These are phyloP conservation scores for Spizellomyces sp. DNA, from an alignment of 192 early-diverging fungal species.

Conservation along the genomic window DNA sequence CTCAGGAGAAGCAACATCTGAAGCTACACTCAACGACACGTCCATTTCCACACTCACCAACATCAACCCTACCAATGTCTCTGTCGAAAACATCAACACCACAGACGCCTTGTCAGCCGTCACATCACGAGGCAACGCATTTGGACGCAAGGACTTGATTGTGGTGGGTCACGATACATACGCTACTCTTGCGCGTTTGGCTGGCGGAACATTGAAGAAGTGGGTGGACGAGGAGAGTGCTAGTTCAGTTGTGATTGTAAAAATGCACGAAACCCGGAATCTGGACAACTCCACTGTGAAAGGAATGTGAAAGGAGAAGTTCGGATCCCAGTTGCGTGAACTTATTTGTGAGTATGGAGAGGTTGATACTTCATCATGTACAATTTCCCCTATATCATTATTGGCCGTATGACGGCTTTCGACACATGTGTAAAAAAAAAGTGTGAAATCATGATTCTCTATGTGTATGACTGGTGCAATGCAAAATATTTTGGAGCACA, in stretches of 20 bases:
- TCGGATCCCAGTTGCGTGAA: no score
- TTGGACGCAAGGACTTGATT: conserved; percentile 51
- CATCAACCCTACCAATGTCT: conserved; percentile 18
- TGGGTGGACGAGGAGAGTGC: conserved; percentile 29
- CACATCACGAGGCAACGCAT: conserved; percentile 30
- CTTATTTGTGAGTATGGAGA: no score
- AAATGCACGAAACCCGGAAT: not conserved
- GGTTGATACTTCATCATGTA: no score
- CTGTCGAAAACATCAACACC: conserved; percentile 31
- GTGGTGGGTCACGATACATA: conserved; percentile 46
- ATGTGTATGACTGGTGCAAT: no score
- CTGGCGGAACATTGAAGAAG: conserved; percentile 4
- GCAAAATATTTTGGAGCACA: no score
- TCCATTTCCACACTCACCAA: conserved; percentile 21
- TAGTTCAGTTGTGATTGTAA: conserved; percentile 19
- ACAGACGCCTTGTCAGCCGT: conserved; percentile 44
- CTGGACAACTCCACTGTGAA: not conserved
- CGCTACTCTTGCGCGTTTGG: not conserved
- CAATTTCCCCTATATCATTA: no score
- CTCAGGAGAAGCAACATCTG: not conserved
- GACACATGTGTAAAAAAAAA: no score
- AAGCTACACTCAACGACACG: not conserved
- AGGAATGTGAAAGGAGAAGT: no score
- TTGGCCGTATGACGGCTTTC: no score
- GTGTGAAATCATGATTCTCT: no score